Conservation (phyloP, 2,329 filamentous ascomycete species). For the Trichophaea hybrida region DNA sequence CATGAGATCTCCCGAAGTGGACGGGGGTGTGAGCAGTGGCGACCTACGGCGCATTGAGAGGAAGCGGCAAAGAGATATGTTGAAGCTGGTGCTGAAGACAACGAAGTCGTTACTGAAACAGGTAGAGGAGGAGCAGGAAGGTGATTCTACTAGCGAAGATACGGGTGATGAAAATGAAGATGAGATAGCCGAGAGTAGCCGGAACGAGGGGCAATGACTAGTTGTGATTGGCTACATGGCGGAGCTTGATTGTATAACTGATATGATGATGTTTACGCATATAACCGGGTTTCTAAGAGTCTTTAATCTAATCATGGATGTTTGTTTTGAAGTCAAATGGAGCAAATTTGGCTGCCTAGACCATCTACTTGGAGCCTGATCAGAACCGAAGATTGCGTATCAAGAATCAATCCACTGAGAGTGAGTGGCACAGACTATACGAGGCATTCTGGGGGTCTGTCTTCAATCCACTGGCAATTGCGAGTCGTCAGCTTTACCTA, state of each 20-base stretch:
- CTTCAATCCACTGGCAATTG: no score
- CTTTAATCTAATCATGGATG: no score
- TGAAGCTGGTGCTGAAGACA: background rate
- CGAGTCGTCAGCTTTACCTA: no score
- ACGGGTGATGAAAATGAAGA: background rate
- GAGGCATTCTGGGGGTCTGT: no score
- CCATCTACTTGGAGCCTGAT: no score
- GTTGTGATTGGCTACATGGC: background rate
- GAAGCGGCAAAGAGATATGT: background rate
- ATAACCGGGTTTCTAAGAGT: background rate
- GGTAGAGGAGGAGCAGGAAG: background rate
- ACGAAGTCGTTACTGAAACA: background rate
- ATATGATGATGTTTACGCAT: background rate
- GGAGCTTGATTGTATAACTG: background rate
- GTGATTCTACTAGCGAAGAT: background rate
- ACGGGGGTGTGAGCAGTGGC: background rate
- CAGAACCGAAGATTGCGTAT: no score
- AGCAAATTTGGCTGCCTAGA: no score
- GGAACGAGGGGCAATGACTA: background rate
- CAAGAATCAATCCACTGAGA: no score
- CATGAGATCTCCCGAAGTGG: background rate
- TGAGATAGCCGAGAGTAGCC: background rate
- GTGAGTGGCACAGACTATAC: no score
- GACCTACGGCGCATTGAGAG: background rate
- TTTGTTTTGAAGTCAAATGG: no score